A percentile compares a stretch with the other conserved stretches of the same genome.
These are phyloP conservation scores for Euphorbia corollata DNA, from an alignment of 441 rosid genomes.

Conservation along the genomic window DNA sequence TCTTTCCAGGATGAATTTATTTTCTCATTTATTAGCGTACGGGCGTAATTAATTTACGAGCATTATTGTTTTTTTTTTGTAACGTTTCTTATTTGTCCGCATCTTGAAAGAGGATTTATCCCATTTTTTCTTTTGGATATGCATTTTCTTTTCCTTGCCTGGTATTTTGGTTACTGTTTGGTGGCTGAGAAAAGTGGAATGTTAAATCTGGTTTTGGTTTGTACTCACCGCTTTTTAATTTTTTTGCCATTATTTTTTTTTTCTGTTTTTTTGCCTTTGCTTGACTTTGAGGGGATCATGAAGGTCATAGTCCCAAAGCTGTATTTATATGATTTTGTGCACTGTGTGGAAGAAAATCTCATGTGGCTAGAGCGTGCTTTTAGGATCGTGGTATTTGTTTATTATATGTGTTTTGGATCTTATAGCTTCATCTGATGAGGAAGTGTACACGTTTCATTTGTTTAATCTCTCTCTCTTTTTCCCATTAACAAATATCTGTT, in stretches of 20 bases:
- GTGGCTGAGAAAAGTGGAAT: constrained; percentile 22
- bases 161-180: constrained; percentile 21
- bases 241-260: background rate
- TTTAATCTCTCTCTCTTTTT: constrained; percentile 10
- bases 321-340: constrained; percentile 2
- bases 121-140: background rate
- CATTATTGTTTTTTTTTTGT: background rate
- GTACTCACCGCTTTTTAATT: background rate
- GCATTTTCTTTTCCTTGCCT: background rate
- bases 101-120: background rate
- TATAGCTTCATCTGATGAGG: constrained; percentile 22
- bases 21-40: background rate
- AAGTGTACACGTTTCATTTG: constrained; percentile 18
- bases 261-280: background rate
- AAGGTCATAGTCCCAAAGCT: background rate
- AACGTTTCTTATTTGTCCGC: background rate
- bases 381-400: constrained; percentile 40
- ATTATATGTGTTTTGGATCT: constrained; percentile 23
- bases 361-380: constrained; percentile 49
- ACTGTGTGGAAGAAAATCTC: constrained; percentile 26
- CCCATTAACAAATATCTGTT: background rate
- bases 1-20: background rate
- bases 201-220: background rate
- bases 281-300: background rate
- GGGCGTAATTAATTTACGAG: background rate